Evolutionary conservation across 768 basidiomycete species (phyloP).

Genomic region (Thelephora aurantiotincta): DNA sequence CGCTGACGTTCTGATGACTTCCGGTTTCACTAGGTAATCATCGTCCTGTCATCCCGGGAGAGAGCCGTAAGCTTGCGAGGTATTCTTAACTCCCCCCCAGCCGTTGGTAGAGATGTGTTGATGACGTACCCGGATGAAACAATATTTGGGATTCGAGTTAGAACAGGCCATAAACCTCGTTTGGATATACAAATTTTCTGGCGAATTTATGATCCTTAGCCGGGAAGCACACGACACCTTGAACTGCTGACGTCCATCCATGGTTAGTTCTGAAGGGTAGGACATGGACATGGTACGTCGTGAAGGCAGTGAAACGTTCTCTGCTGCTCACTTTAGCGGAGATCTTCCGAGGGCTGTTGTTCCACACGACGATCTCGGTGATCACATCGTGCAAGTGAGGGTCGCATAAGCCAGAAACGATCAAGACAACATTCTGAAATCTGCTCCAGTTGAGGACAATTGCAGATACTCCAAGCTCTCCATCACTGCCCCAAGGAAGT

Average conservation of each 20-base stretch:
- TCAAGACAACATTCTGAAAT: constrained; percentile 42
- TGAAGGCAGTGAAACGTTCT: not conserved
- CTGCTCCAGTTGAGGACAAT: constrained; percentile 59
- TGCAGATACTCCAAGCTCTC: constrained; percentile 16
- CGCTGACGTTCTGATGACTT: constrained; percentile 28
- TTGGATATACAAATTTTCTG: constrained; percentile 43
- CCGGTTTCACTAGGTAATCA: constrained; percentile 47
- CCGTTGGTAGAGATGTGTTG: constrained; percentile 1
- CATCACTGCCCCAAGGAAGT: no score
- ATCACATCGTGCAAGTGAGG: constrained; percentile 30
- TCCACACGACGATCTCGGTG: constrained; percentile 43
- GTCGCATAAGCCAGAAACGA: constrained; percentile 37
- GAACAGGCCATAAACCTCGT: constrained; percentile 47
- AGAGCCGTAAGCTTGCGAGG: not conserved
- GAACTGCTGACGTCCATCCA: constrained; percentile 12
- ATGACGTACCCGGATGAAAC: constrained; percentile 44
- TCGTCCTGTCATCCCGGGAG: constrained; percentile 34
- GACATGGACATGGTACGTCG: not conserved
- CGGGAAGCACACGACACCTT: constrained; percentile 28
- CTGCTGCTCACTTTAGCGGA: constrained; percentile 24
- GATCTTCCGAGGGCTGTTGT: constrained; percentile 36
- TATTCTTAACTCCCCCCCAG: not conserved
- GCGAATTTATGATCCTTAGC: constrained; percentile 42
- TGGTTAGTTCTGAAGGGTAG: not conserved
- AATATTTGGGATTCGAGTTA: constrained; percentile 33